phyloP scores from a whole-genome alignment of 352 stramenopile genomes.

The Globisporangium perplexum region DNA sequence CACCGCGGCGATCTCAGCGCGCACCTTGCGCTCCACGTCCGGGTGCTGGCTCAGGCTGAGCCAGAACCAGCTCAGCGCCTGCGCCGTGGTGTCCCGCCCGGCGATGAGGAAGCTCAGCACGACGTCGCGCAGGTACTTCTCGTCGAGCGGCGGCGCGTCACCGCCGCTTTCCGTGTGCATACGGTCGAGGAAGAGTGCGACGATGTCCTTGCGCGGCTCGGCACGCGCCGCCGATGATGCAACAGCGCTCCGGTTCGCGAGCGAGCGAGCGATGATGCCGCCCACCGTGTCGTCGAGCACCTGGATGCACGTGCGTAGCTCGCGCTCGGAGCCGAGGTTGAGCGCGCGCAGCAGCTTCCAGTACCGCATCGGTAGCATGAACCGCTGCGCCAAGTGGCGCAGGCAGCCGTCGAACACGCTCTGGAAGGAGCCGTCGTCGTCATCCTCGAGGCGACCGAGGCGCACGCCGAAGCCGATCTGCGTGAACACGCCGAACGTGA shows the following conservation, averaged over 20 bases:
- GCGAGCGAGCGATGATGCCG: conserved; percentile 28
- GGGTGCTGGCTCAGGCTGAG: conserved; percentile 44
- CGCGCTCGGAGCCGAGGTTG: conserved; percentile 21
- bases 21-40: conserved; percentile 36
- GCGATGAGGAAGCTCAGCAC: conserved; percentile 78
- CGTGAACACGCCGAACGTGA: conserved; percentile 46
- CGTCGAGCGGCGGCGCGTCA: conserved; percentile 11
- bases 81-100: conserved; percentile 72
- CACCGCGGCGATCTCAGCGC: conserved; percentile 26
- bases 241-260: conserved; percentile 7
- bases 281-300: conserved; percentile 27
- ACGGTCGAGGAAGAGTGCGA: conserved; percentile 24
- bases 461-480: conserved; percentile 36
- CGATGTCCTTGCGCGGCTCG: conserved; percentile 1
- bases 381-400: conserved; percentile 22
- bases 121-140: conserved; percentile 53
- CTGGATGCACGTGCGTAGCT: conserved; percentile 24
- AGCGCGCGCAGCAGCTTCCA: conserved; percentile 38
- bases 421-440: conserved; percentile 19
- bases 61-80: conserved; percentile 70
- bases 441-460: conserved; percentile 13
- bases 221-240: background rate
- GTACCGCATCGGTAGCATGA: conserved; percentile 27
- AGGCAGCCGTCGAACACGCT: conserved; percentile 31
- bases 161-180: background rate